Evolutionary conservation across 1,284 basidiomycete genomes (phyloP), one percentile per base, ranked within the genome.

Genomic region (Cutaneotrichosporon mucoides): DNA sequence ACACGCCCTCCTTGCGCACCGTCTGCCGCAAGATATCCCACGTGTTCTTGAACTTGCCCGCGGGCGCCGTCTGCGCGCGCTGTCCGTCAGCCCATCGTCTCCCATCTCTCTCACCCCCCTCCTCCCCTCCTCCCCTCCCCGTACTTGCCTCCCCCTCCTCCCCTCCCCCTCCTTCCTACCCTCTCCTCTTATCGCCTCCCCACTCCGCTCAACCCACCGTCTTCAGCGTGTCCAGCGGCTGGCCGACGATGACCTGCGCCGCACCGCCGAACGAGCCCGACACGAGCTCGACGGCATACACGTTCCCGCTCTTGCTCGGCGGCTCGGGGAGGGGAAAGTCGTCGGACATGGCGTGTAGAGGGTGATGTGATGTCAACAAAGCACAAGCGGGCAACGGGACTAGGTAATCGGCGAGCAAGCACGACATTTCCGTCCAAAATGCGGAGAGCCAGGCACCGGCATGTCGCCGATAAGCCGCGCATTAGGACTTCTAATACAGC

Each of bases 1-100:
- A 83, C 70, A 92, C 84, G 0, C 93, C 93, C 74, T 96, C 93
- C 60, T 90, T 94, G 61, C 85, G 78, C 42, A 94, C 66, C 0
- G 93, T 96, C 75, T 90, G 86, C 8, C 76, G 68, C 8, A 92
- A 78, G 61, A 96, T 92, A 71, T 96, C 92, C 84, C 92, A 87
- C 0, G 93, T 92, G 5, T 92, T 92, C 82, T 88, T 92, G 89
- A 92, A 81, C 57, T 76, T 71, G 13, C 77, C 78, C 33, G 60
- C 65, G 1, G 78, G 74, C 2, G 81, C 79, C 6, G 80, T 80
- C 69, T 82, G 81, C 4, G 81, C 79, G 55, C 81, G 68, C 63
- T 79, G 12, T 12, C 38, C 38, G 12, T 40, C 38, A 40, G 51
- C 12, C 4, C 33, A 53, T 15, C 53, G 48, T 37, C 46, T 24